A percentile compares a stretch with the other conserved stretches of the same genome.
Evolutionary conservation across 2,329 filamentous ascomycete genomes (phyloP).

Genomic region (Neofusicoccum umdonicola): DNA sequence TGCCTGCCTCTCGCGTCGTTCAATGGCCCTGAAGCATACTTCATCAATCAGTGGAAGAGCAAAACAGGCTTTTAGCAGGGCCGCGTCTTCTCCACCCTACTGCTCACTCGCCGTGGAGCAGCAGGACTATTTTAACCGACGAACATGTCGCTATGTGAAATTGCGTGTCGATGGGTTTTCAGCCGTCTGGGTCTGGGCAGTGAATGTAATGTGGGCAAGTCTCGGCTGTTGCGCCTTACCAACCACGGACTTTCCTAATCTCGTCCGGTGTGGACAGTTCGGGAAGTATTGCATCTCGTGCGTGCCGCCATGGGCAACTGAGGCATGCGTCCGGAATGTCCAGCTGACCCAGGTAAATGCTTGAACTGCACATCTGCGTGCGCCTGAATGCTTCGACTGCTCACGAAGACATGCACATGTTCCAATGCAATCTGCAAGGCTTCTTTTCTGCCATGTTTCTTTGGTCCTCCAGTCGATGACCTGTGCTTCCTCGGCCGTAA

Average conservation of each 20-base stretch:
- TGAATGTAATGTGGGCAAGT: background rate
- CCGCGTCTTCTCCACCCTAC: constrained; percentile 55
- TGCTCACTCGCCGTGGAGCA: constrained; percentile 37
- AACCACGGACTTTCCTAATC: background rate
- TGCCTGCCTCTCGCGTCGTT: constrained; percentile 49
- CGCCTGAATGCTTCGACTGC: no score
- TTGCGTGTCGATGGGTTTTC: background rate
- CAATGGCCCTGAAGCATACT: constrained; percentile 50
- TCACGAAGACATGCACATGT: no score
- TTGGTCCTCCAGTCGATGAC: no score
- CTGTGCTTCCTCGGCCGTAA: no score
- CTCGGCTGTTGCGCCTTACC: background rate
- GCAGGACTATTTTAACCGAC: constrained; percentile 49
- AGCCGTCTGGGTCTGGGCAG: background rate
- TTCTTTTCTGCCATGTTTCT: no score
- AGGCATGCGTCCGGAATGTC: no score
- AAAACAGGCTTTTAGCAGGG: constrained; percentile 52
- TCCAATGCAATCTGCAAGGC: no score
- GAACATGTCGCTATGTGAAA: constrained; percentile 35
- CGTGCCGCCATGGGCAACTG: no score
- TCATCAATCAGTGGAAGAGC: constrained; percentile 51
- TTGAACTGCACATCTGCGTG: no score
- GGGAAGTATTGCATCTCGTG: no score
- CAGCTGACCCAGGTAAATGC: no score
- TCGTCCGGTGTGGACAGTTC: background rate